phyloP scores from a whole-genome alignment of 805 yeast genomes.

The Candida taoyuanica region DNA sequence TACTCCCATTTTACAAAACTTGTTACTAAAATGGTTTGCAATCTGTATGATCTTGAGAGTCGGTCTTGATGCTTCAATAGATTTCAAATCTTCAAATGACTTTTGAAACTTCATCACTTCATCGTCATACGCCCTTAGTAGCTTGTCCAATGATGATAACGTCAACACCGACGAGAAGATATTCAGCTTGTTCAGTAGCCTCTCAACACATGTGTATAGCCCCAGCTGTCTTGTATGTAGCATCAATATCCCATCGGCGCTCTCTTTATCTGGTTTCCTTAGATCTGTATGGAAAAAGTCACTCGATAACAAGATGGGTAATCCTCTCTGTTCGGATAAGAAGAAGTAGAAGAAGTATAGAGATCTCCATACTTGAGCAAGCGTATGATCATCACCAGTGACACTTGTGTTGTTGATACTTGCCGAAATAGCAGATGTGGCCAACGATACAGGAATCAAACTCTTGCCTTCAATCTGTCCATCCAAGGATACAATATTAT shows the following conservation, averaged over 20 bases:
- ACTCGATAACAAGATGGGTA: constrained; percentile 17
- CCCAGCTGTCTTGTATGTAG: neutral
- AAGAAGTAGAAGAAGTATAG: constrained; percentile 17
- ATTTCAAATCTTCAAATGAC: constrained; percentile 13
- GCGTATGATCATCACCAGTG: constrained; percentile 6
- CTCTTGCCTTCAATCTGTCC: constrained; percentile 6
- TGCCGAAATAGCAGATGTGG: constrained; percentile 13
- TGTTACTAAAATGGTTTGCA: constrained; percentile 12
- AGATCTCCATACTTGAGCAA: constrained; percentile 18
- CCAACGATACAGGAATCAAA: constrained; percentile 7
- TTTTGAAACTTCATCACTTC: constrained; percentile 6
- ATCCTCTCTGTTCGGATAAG: constrained; percentile 15
- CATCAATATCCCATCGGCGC: neutral
- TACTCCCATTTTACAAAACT: constrained; percentile 12
- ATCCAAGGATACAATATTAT: constrained; percentile 10
- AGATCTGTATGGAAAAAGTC: constrained; percentile 18
- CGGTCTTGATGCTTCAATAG: constrained; percentile 1
- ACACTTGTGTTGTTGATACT: constrained; percentile 16
- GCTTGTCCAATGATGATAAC: constrained; percentile 3
- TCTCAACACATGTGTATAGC: constrained; percentile 2
- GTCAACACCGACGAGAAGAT: constrained; percentile 10
- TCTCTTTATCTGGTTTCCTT: neutral
- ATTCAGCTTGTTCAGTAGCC: constrained; percentile 10
- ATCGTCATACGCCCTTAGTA: constrained; percentile 11
- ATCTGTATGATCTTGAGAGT: constrained; percentile 14